Evolutionary conservation across 2,329 filamentous ascomycete species (phyloP), one percentile per base, ranked within the genome.

Genomic region (Ceratocystis lukuohia): DNA sequence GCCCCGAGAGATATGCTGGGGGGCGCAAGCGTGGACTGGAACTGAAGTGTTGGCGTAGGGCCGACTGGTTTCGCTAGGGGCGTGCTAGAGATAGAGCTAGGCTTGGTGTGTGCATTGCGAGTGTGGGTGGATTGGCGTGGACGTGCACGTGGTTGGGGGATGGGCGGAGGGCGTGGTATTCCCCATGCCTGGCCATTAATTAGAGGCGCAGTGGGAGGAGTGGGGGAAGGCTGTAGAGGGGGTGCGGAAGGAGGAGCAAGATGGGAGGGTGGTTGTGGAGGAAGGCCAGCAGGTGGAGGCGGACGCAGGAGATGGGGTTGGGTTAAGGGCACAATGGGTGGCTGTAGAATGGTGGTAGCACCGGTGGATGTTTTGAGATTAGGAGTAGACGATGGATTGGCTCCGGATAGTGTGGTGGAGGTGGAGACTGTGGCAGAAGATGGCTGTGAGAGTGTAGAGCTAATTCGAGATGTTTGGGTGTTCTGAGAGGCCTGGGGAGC

Each of bases 181-280:
- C 66, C 66, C 66, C 66, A 67, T 30, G 66, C 63, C 59, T 65
- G 65, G 37, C 59, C 62, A n/a, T 61, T 62, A 25, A 67, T 67
- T 1, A 57, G 44, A 12, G 63, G 63, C 12, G 63, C 63, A 2
- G 37, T 57, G 48, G 50, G 50, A 5, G 33, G 8, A 20, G 50
- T 17, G 17, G 30, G 8, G 28, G 61, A 20, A 5, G n/a, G 61
- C 1, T 20, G 37, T n/a, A 30, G 61, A 46, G 20, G 61, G 10
- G 61, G 5, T 17, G 41, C 61, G 17, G 46, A 48, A 22, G 1
- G 45, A 20, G 45, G 5, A 17, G 46, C 46, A n/a, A 22, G 46
- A 10, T 48, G 46, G 3, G 46, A 48, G 28, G 53, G 17, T 61
- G 50, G 22, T 6, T 22, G 30, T 20, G 48, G 45, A 28, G 66